Base-by-base conservation (phyloP, 768 basidiomycete species). In the Tephrocybe sp. region DNA sequence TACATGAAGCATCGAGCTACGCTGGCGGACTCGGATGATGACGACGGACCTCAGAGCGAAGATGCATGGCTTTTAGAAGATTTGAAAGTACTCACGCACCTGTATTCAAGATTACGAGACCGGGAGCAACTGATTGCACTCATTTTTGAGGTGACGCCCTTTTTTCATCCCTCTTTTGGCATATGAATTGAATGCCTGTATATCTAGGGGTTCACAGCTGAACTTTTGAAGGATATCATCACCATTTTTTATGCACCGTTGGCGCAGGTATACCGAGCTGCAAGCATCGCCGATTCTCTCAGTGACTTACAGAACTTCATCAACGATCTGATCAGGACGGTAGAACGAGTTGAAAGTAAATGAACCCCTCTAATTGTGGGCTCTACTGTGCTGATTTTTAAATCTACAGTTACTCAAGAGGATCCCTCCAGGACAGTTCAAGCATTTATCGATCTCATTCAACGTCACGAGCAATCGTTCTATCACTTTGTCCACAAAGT, bases 401-500 rank as follows among this genome's bases (percentile, higher is more conserved):
- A 20, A 26, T 19, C 35, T 39, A 20, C 58, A 96, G 93, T 89
- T 48, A 83, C 81, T 56, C 87, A 89, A 65, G 84, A 86, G 49
- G 89, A 98, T 54, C 89, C 97, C 0, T 81, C 83, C 40, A 71
- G 75, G 32, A 96, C 93, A 5, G 97, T 98, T 4, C 90, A 96
- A 65, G 83, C 83, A 2, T 98, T 98, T 64, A 92, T 98, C 56
- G 84, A 92, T 64, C 84, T 99, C 19, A 87, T 99, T 30, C 82
- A 89, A 61, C 83, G 97, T 12, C 97, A 99, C 67, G 94, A 98
- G 60, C 92, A 95, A 62, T 72, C 92, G 0, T 98, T 98, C 73
- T 99, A 99, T 74, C 77, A 78, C 51, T 99, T 99, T 64, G 95
- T 99, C 22, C 93, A 99, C 80, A 97, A 96, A 60, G 97, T 99